Percentiles rank a stretch among this genome's conserved stretches.
Evolutionary conservation across 805 yeast genomes (phyloP).

Genomic region (Metschnikowia noctiluminum): DNA sequence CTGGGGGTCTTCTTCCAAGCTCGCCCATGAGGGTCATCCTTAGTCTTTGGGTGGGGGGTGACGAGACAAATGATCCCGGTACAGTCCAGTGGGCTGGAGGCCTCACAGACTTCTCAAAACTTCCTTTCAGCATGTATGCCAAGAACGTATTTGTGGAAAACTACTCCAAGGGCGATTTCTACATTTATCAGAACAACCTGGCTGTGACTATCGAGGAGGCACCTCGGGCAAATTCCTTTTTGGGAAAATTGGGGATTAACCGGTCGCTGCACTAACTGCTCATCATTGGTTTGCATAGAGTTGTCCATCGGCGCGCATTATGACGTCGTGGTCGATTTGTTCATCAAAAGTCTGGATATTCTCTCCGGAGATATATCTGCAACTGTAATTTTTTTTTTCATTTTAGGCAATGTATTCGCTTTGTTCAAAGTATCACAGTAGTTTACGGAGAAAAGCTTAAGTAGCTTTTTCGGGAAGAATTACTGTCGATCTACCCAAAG

Average conservation of each 20-base stretch:
- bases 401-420: too few species aligned
- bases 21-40: conserved; percentile 36
- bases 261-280: background rate
- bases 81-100: conserved; percentile 44
- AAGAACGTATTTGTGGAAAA: conserved; percentile 22
- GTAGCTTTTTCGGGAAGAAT: too few species aligned
- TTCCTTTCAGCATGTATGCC: conserved; percentile 34
- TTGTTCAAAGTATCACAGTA: too few species aligned
- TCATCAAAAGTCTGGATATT: too few species aligned
- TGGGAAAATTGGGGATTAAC: background rate
- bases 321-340: too few species aligned
- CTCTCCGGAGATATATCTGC: too few species aligned
- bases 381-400: too few species aligned
- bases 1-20: conserved; percentile 19
- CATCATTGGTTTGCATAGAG: too few species aligned
- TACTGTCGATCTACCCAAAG: too few species aligned
- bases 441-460: too few species aligned
- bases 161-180: conserved; percentile 28
- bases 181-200: conserved; percentile 25
- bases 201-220: conserved; percentile 1
- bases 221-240: background rate
- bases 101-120: conserved; percentile 24
- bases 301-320: too few species aligned
- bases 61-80: conserved; percentile 28
- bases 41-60: conserved; percentile 45